phyloP scores from a whole-genome alignment of 805 yeast species.

The Zygoascus bituminiphila region DNA sequence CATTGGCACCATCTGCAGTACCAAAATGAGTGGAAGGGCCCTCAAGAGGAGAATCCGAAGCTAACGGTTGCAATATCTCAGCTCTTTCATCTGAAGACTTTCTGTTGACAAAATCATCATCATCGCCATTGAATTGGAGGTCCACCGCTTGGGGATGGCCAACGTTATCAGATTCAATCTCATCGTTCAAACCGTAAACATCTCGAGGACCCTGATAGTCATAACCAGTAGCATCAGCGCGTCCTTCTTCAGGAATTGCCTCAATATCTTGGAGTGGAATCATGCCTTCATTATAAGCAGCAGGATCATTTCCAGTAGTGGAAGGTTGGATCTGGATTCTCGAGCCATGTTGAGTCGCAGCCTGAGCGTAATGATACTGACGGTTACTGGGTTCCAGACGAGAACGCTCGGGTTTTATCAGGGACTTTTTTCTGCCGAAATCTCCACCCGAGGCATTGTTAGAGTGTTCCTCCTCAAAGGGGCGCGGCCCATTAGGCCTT shows the following conservation, averaged over 20 bases:
- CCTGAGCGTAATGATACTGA: conserved; percentile 67
- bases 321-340: conserved; percentile 61
- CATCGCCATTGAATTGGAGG: neutral
- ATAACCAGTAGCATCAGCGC: neutral
- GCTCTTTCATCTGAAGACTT: conserved; percentile 2
- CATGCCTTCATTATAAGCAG: conserved; percentile 17
- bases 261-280: conserved; percentile 5
- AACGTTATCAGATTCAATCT: conserved; percentile 20
- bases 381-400: conserved; percentile 60
- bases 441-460: conserved; percentile 10
- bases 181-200: conserved; percentile 56
- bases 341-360: conserved; percentile 55
- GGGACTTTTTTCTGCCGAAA: conserved; percentile 46
- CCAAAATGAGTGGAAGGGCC: too few relatives aligned
- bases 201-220: conserved; percentile 37
- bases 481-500: conserved; percentile 2
- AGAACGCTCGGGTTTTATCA: conserved; percentile 81
- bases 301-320: conserved; percentile 63
- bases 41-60: neutral
- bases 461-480: conserved; percentile 1
- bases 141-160: neutral
- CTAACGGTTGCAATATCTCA: neutral
- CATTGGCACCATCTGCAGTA: neutral
- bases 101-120: conserved; percentile 1
- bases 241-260: conserved; percentile 6